Base-by-base conservation (phyloP, 1,139 yeast species). In the Candida tunisiensis region DNA sequence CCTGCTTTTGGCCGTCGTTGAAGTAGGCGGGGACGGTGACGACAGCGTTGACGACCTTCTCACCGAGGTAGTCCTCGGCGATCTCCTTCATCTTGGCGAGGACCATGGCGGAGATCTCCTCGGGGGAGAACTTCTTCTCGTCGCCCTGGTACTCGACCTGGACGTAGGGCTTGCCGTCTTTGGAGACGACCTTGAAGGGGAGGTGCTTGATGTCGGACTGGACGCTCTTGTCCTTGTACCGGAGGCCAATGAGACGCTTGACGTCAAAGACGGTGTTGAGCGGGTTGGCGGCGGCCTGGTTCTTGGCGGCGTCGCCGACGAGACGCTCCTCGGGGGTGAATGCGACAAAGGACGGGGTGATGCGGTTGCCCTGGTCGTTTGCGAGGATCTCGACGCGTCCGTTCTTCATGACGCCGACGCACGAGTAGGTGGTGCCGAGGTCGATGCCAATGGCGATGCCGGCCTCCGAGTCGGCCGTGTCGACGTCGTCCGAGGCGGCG, bases 1-100 rank as follows among this genome's bases (percentile, higher is more conserved):
- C 96, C 59, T 85, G 95, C 65, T 95, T 77, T 63, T 85, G 96
- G 33, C 96, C 93, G 59, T 85, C 96, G 57, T 85, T 88, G 65
- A 85, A 85, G 62, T 85, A 85, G 31, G 96, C 96, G 32, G 96
- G 96, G 32, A 85, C 95, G 26, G 95, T 83, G 38, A 83, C 93
- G 39, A 83, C 95, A 22, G 94, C 94, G 46, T 83, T 91, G 31
- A 91, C 78, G 38, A 82, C 93, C 53, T 74, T 69, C 51, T 74
- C 69, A 40, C 94, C 94, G 42, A 82, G 64, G 58, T 79, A 80
- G 46, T 79, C 88, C 62, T 82, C 93, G 36, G 93, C 93, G 48
- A 80, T 82, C 44, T 75, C 73, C 63, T 80, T 82, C 94, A 80
- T 80, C 60, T 82, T 82, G 51, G 78, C 72, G 45, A 82, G 66